Percentiles rank a stretch among this genome's conserved stretches.
These are phyloP conservation scores for Albophoma yamanashiensis DNA, from an alignment of 2,329 filamentous ascomycete species.

Conservation along the genomic window DNA sequence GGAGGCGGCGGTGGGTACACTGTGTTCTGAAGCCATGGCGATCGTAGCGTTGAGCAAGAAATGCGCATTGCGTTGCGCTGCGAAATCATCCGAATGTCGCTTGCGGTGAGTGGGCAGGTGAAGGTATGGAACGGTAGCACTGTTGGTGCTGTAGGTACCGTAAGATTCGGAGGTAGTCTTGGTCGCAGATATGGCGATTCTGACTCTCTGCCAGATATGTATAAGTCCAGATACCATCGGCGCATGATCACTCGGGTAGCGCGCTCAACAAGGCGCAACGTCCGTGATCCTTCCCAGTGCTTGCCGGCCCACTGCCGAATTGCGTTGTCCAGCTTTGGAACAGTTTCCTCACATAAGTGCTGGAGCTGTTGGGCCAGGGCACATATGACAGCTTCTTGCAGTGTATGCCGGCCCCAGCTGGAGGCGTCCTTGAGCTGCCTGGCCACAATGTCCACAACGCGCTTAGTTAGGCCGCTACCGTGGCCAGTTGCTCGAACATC, in stretches of 20 bases:
- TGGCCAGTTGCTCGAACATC: slow-evolving; percentile 55
- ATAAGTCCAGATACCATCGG: slow-evolving; percentile 79
- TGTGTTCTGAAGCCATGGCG: slow-evolving; percentile 72
- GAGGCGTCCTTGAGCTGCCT: slow-evolving; percentile 82
- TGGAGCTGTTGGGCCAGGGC: slow-evolving; percentile 37
- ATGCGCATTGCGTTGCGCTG: slow-evolving; percentile 91
- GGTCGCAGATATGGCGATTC: slow-evolving; percentile 55
- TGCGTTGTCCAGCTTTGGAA: slow-evolving; percentile 26
- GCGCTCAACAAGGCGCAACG: slow-evolving; percentile 77
- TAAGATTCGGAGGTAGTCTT: slow-evolving; percentile 59
- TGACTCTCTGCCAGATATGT: slow-evolving; percentile 50
- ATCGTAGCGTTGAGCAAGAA: slow-evolving; percentile 76
- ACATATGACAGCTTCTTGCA: slow-evolving; percentile 45
- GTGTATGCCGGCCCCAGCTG: slow-evolving; percentile 66
- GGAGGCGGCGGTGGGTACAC: slow-evolving; percentile 81
- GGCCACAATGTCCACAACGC: slow-evolving; percentile 81
- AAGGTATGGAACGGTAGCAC: slow-evolving; percentile 97
- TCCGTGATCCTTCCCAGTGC: slow-evolving; percentile 79
- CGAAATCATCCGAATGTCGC: slow-evolving; percentile 86
- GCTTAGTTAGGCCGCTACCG: slow-evolving; percentile 73
- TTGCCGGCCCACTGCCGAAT: slow-evolving; percentile 56
- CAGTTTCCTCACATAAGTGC: slow-evolving; percentile 23
- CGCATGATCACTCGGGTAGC: slow-evolving; percentile 67
- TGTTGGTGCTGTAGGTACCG: slow-evolving; percentile 80
- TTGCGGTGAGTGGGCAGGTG: slow-evolving; percentile 83